Base-by-base conservation (phyloP, 169 alveolate species). In the Prorocentrum cordatum region DNA sequence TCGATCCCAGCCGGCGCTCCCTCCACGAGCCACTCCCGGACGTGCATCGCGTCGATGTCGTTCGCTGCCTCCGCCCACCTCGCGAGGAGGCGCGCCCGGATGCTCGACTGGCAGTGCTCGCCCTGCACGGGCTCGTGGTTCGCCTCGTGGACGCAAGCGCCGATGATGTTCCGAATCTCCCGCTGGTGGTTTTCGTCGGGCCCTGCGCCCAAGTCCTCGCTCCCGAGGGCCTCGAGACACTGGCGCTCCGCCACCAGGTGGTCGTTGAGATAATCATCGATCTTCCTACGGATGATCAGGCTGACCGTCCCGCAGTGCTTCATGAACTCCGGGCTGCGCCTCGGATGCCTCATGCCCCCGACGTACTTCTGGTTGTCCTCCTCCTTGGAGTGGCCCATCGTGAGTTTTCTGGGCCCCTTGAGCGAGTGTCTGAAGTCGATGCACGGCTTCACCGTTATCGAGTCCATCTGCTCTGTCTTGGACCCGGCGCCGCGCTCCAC, bases 1-100 rank as follows among this genome's bases (percentile, higher is more conserved):
- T 2, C 31, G 12, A 72, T 72, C 22, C 84, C 68, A 0, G 84
- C 84, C 16, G 70, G 84, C 2, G 84, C 62, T 0, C 84, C 84
- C 18, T 36, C 70, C 35, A 3, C 10, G 16, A 72, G 35, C 84
- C 84, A 72, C 0, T 2, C 26, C 1, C 47, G 22, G 10, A 72
- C 32, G 6, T 0, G 1, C 36, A 31, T 33, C 2, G 84, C 50
- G 54, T 72, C 84, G 35, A 68, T 68, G 35, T 73, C 85, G 2
- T 54, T 33, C 0, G 20, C 27, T 0, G 27, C 2, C 3, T 45
- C 27, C 1, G 32, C 71, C 36, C 54, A 18, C 29, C 39, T 9
- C 47, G 58, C 20, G 1, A 73, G 24, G 24, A 73, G 35, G 4
- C 16, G 39, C 1, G 54, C 27, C 33, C 33, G 36, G 29, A 47